Evolutionary conservation across 2,329 filamentous ascomycete genomes (phyloP).

Genomic region (Didymella segeticola): DNA sequence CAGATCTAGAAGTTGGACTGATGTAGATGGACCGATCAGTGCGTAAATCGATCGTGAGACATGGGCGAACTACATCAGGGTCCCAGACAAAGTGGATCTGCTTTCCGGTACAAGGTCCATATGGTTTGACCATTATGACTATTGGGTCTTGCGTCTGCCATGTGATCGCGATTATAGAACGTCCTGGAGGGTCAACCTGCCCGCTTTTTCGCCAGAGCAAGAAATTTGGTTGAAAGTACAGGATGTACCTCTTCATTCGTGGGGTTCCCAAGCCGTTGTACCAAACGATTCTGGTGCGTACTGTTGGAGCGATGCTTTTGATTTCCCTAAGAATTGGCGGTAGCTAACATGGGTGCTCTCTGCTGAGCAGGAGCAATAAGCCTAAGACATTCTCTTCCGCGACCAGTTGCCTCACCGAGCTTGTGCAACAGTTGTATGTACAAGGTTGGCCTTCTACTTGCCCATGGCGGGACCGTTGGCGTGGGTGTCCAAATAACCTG

Average conservation of each 20-base stretch:
- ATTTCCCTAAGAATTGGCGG: slow-evolving; percentile 19
- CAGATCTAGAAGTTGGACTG: background rate
- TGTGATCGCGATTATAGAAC: background rate
- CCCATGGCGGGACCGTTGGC: slow-evolving; percentile 23
- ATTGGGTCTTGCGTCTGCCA: background rate
- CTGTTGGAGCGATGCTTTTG: slow-evolving; percentile 10
- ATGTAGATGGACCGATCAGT: slow-evolving; percentile 7
- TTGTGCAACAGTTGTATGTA: slow-evolving; percentile 39
- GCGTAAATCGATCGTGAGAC: slow-evolving; percentile 4
- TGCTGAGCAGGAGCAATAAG: slow-evolving; percentile 13
- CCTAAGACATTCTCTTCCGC: slow-evolving; percentile 17
- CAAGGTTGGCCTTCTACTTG: slow-evolving; percentile 33
- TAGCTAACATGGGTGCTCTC: slow-evolving; percentile 15
- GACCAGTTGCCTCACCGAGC: slow-evolving; percentile 22
- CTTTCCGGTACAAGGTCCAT: background rate
- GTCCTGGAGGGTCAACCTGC: background rate
- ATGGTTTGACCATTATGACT: background rate
- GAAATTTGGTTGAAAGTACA: background rate
- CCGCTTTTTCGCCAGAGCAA: background rate
- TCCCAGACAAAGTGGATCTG: background rate
- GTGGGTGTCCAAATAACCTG: slow-evolving; percentile 30
- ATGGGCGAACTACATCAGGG: slow-evolving; percentile 3
- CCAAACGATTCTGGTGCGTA: background rate
- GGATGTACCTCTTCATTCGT: background rate
- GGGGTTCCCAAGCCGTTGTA: background rate